phyloP scores from a whole-genome alignment of 305 asterid genomes.

The Fraxinus xanthoxyloides region DNA sequence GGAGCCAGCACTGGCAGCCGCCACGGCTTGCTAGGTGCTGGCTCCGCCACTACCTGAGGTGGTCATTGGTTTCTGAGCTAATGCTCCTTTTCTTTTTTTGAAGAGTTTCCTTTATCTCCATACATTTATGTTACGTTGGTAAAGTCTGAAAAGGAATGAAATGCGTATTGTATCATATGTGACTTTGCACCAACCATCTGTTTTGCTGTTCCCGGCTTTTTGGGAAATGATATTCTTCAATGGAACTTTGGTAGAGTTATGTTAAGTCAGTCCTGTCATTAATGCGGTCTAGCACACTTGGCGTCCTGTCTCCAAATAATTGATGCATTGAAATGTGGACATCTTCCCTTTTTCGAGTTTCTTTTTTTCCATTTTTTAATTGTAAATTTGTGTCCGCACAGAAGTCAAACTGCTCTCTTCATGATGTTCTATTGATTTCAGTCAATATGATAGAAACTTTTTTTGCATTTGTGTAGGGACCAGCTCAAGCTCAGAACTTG shows the following conservation, averaged over 20 bases:
- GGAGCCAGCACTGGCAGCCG: no score
- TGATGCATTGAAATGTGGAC: background rate
- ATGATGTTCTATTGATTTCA: background rate
- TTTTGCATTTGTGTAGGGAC: slow-evolving; percentile 51
- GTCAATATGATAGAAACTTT: background rate
- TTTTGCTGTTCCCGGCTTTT: background rate
- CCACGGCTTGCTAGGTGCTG: no score
- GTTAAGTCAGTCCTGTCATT: background rate
- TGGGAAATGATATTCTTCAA: background rate
- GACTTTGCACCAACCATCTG: background rate
- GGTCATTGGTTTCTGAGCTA: no score
- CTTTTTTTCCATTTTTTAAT: no score
- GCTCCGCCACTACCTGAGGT: no score
- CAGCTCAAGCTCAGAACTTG: slow-evolving; percentile 94
- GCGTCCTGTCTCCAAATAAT: background rate
- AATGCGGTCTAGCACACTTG: background rate
- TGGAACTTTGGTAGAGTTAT: background rate
- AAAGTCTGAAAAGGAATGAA: background rate
- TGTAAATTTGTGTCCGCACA: background rate
- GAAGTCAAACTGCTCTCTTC: background rate
- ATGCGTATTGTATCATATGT: background rate
- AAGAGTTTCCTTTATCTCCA: background rate
- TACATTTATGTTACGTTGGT: background rate
- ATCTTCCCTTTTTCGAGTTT: slow-evolving; percentile 2
- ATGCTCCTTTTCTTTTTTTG: no score